Evolutionary conservation across 805 yeast genomes (phyloP).

Genomic region (Ogataea corticis): DNA sequence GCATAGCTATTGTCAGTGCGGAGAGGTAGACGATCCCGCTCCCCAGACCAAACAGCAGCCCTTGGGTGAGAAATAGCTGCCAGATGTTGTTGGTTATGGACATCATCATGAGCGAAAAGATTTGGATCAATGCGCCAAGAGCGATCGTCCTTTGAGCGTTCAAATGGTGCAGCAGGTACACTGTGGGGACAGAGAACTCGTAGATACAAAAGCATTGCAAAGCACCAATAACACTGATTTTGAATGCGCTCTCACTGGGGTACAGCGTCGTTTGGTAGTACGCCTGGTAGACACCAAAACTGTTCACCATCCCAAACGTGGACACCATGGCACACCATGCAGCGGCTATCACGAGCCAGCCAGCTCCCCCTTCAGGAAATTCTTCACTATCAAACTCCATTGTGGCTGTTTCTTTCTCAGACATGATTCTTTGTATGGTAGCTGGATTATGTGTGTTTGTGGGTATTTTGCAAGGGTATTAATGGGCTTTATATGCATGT

Average conservation of each 20-base stretch:
- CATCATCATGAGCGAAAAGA: slow-evolving; percentile 53
- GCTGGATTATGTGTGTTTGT: too few species aligned
- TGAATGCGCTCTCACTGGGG: slow-evolving; percentile 43
- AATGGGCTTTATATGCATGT: too few species aligned
- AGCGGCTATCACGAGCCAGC: slow-evolving; percentile 55
- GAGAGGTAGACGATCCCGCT: slow-evolving; percentile 58
- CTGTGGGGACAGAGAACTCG: slow-evolving; percentile 47
- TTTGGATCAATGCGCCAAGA: slow-evolving; percentile 44
- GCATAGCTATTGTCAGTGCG: slow-evolving; percentile 56
- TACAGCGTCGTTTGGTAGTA: slow-evolving; percentile 43
- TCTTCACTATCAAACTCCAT: slow-evolving; percentile 22
- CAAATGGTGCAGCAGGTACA: slow-evolving; percentile 30
- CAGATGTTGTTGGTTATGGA: slow-evolving; percentile 53
- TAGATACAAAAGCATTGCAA: slow-evolving; percentile 46
- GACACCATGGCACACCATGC: slow-evolving; percentile 43
- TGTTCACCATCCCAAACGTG: slow-evolving; percentile 59
- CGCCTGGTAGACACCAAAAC: slow-evolving; percentile 56
- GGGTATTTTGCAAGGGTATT: too few species aligned
- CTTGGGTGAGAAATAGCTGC: slow-evolving; percentile 69
- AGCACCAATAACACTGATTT: slow-evolving; percentile 53
- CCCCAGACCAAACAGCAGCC: slow-evolving; percentile 58
- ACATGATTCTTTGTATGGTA: too few species aligned
- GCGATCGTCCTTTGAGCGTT: slow-evolving; percentile 27
- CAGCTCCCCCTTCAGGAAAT: slow-evolving; percentile 53
- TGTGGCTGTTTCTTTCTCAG: too few species aligned